Evolutionary conservation across 805 yeast genomes (phyloP).

Genomic region (Teunomyces atbi): DNA sequence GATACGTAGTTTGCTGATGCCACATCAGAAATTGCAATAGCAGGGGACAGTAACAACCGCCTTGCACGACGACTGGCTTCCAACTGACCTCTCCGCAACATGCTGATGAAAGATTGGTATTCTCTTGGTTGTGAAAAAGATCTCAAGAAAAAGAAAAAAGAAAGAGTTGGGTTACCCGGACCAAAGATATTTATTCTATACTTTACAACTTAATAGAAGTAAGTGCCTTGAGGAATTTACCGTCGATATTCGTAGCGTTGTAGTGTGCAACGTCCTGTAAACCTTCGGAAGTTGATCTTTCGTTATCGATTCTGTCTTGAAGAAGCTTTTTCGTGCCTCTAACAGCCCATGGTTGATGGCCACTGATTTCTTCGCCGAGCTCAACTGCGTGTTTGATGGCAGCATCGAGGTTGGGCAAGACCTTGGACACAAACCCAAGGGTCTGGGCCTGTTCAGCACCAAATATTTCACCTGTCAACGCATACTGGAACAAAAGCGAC

Average conservation of each 20-base stretch:
- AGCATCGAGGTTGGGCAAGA: conserved; percentile 43
- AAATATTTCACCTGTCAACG: conserved; percentile 61
- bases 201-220: conserved; percentile 1
- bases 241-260: conserved; percentile 41
- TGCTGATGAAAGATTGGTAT: background rate
- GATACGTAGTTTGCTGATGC: background rate
- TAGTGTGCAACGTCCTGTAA: conserved; percentile 52
- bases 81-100: conserved; percentile 4
- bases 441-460: conserved; percentile 51
- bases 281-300: conserved; percentile 40
- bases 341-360: conserved; percentile 56
- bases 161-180: conserved; percentile 2
- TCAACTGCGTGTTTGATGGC: conserved; percentile 51
- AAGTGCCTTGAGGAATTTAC: conserved; percentile 6
- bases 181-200: background rate
- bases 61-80: conserved; percentile 4
- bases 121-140: background rate
- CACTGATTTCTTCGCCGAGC: conserved; percentile 48
- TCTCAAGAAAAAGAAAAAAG: background rate
- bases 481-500: conserved; percentile 57
- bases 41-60: conserved; percentile 10
- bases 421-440: conserved; percentile 53
- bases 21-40: conserved; percentile 13
- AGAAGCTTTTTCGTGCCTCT: conserved; percentile 60
- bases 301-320: conserved; percentile 40